A percentile compares a stretch with the other conserved stretches of the same genome.
Evolutionary conservation across 768 basidiomycete genomes (phyloP).

Genomic region (Suillus discolor): DNA sequence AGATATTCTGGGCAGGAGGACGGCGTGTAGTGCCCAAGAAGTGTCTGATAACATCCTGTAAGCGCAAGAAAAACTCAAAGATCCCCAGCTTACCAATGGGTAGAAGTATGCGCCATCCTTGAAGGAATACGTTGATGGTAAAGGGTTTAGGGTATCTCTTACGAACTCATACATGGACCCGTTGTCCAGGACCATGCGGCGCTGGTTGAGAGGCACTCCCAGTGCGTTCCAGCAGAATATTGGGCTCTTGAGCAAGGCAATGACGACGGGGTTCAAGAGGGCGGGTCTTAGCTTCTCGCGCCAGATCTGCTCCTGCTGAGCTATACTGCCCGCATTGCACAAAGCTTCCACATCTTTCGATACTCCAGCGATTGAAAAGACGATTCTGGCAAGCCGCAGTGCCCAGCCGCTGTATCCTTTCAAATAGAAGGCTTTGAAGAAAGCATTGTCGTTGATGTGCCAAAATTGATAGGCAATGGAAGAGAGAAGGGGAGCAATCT

Average conservation of each 20-base stretch:
- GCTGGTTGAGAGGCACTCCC: slow-evolving; percentile 74
- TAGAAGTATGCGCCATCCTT: slow-evolving; percentile 73
- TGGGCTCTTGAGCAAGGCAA: slow-evolving; percentile 48
- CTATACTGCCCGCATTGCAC: slow-evolving; percentile 53
- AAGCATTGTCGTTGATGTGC: slow-evolving; percentile 58
- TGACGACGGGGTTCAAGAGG: slow-evolving; percentile 58
- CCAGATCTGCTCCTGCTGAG: slow-evolving; percentile 68
- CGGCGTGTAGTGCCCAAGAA: slow-evolving; percentile 58
- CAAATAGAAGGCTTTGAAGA: slow-evolving; percentile 60
- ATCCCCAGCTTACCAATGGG: slow-evolving; percentile 42
- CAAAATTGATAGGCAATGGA: slow-evolving; percentile 79
- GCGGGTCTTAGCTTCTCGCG: slow-evolving; percentile 58
- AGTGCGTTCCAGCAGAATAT: slow-evolving; percentile 75
- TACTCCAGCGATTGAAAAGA: slow-evolving; percentile 66
- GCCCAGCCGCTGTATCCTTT: slow-evolving; percentile 72
- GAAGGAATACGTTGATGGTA: slow-evolving; percentile 48
- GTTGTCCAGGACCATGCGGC: slow-evolving; percentile 58
- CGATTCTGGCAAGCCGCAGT: slow-evolving; percentile 57
- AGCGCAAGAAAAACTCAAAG: neutral
- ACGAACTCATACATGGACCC: slow-evolving; percentile 53
- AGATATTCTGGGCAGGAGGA: slow-evolving; percentile 67
- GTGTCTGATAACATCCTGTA: slow-evolving; percentile 28
- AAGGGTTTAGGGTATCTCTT: slow-evolving; percentile 52
- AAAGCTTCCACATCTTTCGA: slow-evolving; percentile 54
- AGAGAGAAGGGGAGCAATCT: slow-evolving; percentile 68